These are phyloP conservation scores for Neopestalotiopsis rosae DNA, from an alignment of 2,329 filamentous ascomycete genomes.

Conservation along the genomic window DNA sequence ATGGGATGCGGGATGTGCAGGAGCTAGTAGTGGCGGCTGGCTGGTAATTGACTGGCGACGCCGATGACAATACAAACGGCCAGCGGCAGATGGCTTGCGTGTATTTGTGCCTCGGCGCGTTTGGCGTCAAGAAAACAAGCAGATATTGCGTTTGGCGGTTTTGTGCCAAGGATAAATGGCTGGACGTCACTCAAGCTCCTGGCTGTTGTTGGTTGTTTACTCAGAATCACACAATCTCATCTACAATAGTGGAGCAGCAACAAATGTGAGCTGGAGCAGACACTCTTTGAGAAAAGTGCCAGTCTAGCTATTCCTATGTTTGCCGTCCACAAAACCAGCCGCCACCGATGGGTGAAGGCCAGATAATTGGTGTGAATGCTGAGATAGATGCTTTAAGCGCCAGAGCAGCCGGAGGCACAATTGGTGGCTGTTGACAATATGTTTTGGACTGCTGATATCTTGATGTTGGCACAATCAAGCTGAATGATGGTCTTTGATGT, in stretches of 20 bases:
- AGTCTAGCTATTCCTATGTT: slow-evolving; percentile 19
- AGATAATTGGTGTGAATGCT: background rate
- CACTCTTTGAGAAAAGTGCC: slow-evolving; percentile 5
- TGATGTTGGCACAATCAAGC: background rate
- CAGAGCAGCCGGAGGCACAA: no score
- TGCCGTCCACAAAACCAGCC: background rate
- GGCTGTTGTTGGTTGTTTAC: slow-evolving; percentile 16
- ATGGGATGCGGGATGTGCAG: background rate
- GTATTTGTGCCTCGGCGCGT: background rate
- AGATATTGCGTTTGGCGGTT: background rate
- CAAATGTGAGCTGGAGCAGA: slow-evolving; percentile 6
- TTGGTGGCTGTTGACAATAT: no score
- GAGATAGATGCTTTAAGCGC: no score
- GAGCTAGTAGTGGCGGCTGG: background rate
- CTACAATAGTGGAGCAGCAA: slow-evolving; percentile 15
- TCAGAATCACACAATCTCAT: slow-evolving; percentile 17
- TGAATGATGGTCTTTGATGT: slow-evolving; percentile 2
- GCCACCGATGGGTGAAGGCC: background rate
- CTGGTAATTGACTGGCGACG: background rate
- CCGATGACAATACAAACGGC: background rate
- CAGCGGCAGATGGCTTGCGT: background rate
- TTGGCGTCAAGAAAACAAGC: background rate
- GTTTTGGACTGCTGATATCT: background rate
- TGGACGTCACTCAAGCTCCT: background rate
- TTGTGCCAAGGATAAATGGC: background rate